Conservation (phyloP, 805 yeast species). For the Candida saitoana region DNA sequence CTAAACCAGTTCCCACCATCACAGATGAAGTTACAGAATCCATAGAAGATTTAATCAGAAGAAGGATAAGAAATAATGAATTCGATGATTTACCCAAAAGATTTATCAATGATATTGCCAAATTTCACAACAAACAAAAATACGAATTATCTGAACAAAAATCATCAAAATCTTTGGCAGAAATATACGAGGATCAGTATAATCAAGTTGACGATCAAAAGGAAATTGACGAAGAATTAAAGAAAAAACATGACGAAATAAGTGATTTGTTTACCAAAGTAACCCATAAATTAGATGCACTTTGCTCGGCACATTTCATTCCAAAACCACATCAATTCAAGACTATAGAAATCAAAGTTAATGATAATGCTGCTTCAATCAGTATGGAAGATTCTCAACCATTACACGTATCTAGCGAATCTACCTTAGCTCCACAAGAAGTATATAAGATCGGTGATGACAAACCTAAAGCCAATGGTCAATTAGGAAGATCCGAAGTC, state of each 20-base stretch:
- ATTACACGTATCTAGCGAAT: constrained; percentile 64
- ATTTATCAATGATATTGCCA: constrained; percentile 60
- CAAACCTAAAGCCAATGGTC: constrained; percentile 25
- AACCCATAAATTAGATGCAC: constrained; percentile 73
- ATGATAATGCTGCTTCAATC: constrained; percentile 63
- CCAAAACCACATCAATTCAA: constrained; percentile 82
- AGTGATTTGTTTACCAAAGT: constrained; percentile 57
- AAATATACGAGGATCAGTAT: constrained; percentile 84
- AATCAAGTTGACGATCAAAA: constrained; percentile 41
- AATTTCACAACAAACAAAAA: constrained; percentile 43
- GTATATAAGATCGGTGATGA: constrained; percentile 57
- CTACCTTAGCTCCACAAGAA: constrained; percentile 92
- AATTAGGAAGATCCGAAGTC: constrained; percentile 48
- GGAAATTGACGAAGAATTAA: constrained; percentile 58
- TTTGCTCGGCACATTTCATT: constrained; percentile 90
- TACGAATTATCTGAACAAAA: constrained; percentile 79
- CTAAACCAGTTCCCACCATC: constrained; percentile 94
- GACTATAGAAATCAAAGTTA: constrained; percentile 71
- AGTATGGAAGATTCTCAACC: constrained; percentile 98
- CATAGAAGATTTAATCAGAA: constrained; percentile 82
- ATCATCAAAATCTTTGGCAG: constrained; percentile 84
- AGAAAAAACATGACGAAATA: constrained; percentile 76
- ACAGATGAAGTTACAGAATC: constrained; percentile 85
- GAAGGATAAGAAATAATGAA: constrained; percentile 68
- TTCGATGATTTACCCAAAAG: constrained; percentile 85